Conservation (phyloP, 2,329 filamentous ascomycete genomes). For the Neonectria coccinea region DNA sequence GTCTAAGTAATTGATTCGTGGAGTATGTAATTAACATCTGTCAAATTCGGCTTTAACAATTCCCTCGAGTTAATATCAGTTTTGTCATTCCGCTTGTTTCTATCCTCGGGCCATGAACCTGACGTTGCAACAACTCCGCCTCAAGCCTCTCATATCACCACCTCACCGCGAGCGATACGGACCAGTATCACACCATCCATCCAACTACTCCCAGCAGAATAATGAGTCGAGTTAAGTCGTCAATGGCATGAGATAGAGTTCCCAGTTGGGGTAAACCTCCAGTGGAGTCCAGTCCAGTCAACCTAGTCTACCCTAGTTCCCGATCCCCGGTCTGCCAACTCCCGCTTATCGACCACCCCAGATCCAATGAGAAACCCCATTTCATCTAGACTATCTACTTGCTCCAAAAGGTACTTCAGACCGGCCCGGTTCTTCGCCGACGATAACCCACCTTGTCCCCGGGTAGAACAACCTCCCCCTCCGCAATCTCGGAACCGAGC, state of each 20-base stretch:
- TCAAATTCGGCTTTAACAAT: neutral
- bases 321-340: neutral
- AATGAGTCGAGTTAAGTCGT: slow-evolving; percentile 11
- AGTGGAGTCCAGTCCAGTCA: slow-evolving; percentile 4
- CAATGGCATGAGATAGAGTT: slow-evolving; percentile 14
- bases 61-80: no score
- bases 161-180: neutral
- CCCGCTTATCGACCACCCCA: neutral
- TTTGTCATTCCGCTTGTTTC: no score
- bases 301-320: neutral
- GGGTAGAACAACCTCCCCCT: neutral
- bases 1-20: neutral
- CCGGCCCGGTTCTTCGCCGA: slow-evolving; percentile 8
- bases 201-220: neutral
- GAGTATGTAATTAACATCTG: neutral
- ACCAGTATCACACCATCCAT: neutral
- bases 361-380: slow-evolving; percentile 1
- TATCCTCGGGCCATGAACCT: neutral
- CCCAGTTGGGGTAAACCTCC: slow-evolving; percentile 3
- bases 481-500: slow-evolving; percentile 10
- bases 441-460: neutral
- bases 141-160: neutral
- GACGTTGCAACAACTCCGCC: neutral
- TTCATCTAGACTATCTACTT: neutral
- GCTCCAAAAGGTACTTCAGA: neutral